A percentile compares a stretch with the other conserved stretches of the same genome.
These are phyloP conservation scores for Petunia axillaris DNA, from an alignment of 257 asterid species.

Conservation along the genomic window DNA sequence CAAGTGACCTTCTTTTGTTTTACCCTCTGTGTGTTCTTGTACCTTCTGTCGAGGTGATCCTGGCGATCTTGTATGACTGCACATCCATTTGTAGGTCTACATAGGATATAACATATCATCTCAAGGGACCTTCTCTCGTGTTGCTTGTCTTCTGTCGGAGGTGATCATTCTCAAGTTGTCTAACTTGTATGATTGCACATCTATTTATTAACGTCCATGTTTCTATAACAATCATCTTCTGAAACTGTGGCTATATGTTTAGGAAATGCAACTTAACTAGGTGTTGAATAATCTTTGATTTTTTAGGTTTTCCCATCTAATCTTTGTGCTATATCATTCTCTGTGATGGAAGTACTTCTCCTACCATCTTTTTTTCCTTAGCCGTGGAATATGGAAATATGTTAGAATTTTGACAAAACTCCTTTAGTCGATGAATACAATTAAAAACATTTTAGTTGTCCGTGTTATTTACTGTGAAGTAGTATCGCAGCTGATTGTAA, in stretches of 20 bases:
- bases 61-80: neutral
- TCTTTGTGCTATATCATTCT: neutral
- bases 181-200: neutral
- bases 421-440: neutral
- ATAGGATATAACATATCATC: neutral
- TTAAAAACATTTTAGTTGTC: neutral
- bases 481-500: neutral
- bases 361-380: neutral
- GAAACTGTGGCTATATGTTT: neutral
- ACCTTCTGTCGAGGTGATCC: neutral
- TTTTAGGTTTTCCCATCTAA: neutral
- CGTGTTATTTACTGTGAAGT: neutral
- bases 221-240: neutral
- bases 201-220: neutral
- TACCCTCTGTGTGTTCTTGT: neutral
- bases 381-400: neutral
- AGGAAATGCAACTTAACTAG: neutral
- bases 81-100: neutral
- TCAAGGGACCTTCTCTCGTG: neutral
- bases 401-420: neutral
- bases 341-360: neutral
- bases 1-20: neutral
- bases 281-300: neutral
- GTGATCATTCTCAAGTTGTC: slow-evolving; percentile 2
- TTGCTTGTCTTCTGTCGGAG: neutral